Conservation (phyloP, 1,284 basidiomycete species). For the Ceratobasidium sp. region DNA sequence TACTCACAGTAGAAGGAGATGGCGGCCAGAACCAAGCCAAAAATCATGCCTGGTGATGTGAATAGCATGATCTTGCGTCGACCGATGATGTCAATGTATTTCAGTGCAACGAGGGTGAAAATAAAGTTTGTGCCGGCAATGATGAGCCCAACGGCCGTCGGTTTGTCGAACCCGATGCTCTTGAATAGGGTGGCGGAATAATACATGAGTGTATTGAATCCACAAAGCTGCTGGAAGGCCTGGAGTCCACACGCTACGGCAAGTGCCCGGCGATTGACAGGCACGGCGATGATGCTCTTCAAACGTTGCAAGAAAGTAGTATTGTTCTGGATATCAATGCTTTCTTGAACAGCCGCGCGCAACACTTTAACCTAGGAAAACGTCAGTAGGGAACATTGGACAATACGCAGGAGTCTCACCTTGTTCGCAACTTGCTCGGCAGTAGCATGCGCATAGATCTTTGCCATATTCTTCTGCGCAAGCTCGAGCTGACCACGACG, state of each 20-base stretch:
- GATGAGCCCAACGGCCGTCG: slow-evolving; percentile 79
- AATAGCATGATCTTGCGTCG: slow-evolving; percentile 77
- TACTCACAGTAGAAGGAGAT: slow-evolving; percentile 77
- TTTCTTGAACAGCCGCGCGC: slow-evolving; percentile 65
- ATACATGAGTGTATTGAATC: slow-evolving; percentile 78
- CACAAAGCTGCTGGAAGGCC: slow-evolving; percentile 82
- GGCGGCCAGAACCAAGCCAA: slow-evolving; percentile 73
- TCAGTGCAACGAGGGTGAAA: slow-evolving; percentile 81
- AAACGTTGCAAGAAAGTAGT: slow-evolving; percentile 68
- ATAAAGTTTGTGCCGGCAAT: slow-evolving; percentile 81
- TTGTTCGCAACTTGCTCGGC: slow-evolving; percentile 72
- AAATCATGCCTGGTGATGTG: slow-evolving; percentile 80
- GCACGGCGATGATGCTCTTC: slow-evolving; percentile 61
- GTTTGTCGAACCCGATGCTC: slow-evolving; percentile 79
- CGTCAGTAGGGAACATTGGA: not conserved
- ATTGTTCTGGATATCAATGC: slow-evolving; percentile 65
- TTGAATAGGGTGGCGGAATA: slow-evolving; percentile 82
- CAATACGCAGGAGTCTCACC: slow-evolving; percentile 50
- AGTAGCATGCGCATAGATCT: slow-evolving; percentile 71
- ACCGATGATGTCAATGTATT: slow-evolving; percentile 84
- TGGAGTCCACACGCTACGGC: slow-evolving; percentile 81
- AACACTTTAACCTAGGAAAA: slow-evolving; percentile 60
- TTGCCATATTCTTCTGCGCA: slow-evolving; percentile 63
- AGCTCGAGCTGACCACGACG: slow-evolving; percentile 59
- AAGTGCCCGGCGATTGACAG: slow-evolving; percentile 71